Evolutionary conservation across 768 basidiomycete genomes (phyloP).

Genomic region (Naganishia onofrii): DNA sequence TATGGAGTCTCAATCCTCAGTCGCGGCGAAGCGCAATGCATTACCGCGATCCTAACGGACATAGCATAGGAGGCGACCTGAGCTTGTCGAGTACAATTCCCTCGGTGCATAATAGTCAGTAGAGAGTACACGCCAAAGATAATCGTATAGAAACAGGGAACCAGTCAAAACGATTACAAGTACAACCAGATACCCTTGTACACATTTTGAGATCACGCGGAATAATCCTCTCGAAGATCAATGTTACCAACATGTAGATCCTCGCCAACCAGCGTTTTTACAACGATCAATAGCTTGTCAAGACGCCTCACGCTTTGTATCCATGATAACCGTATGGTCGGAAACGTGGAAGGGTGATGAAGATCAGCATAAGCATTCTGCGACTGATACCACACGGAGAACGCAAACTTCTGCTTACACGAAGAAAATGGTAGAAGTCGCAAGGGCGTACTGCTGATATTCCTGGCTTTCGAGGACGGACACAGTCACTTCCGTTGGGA

Average conservation of each 20-base stretch:
- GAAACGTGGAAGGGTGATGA: slow-evolving; percentile 60
- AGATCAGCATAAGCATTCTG: too few relatives aligned
- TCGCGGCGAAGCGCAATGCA: too few relatives aligned
- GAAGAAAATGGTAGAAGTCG: slow-evolving; percentile 33
- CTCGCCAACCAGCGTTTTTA: slow-evolving; percentile 82
- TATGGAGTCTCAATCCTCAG: too few relatives aligned
- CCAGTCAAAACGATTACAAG: not conserved
- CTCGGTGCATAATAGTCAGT: too few relatives aligned
- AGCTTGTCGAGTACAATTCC: too few relatives aligned
- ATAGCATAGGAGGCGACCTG: too few relatives aligned
- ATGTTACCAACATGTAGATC: slow-evolving; percentile 54
- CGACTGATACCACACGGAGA: not conserved
- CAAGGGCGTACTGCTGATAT: slow-evolving; percentile 63
- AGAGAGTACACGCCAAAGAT: too few relatives aligned
- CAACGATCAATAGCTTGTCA: slow-evolving; percentile 73
- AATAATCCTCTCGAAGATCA: slow-evolving; percentile 4
- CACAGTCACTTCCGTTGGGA: slow-evolving; percentile 25
- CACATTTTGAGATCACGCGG: not conserved
- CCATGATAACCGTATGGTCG: slow-evolving; percentile 59
- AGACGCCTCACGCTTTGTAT: slow-evolving; percentile 63
- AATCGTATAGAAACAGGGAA: too few relatives aligned
- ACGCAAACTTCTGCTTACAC: slow-evolving; percentile 20
- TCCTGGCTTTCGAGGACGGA: slow-evolving; percentile 59
- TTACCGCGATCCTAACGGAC: too few relatives aligned
- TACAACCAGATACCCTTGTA: slow-evolving; percentile 9